Conservation (phyloP, 805 yeast species). For the Kazachstania taianensis region DNA sequence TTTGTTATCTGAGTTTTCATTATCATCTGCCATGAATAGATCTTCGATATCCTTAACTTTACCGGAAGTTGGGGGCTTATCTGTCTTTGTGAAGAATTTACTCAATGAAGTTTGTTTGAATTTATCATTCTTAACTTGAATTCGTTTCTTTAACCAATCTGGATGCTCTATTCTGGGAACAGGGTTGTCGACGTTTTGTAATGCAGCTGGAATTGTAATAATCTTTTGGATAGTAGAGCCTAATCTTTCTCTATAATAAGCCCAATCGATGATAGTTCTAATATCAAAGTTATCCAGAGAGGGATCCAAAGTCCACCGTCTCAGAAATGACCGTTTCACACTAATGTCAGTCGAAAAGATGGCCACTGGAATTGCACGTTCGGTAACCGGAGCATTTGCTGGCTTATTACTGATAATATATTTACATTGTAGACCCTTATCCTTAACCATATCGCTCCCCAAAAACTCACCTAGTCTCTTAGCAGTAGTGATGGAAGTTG, state of each 20-base stretch:
- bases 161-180: constrained; percentile 94
- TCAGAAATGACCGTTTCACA: constrained; percentile 61
- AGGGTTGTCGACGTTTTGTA: constrained; percentile 80
- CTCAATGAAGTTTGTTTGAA: constrained; percentile 61
- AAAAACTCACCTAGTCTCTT: constrained; percentile 84
- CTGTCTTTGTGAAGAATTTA: constrained; percentile 43
- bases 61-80: constrained; percentile 31
- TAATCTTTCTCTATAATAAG: constrained; percentile 77
- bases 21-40: constrained; percentile 32
- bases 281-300: constrained; percentile 76
- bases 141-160: constrained; percentile 71
- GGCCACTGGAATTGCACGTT: constrained; percentile 93
- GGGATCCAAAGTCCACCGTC: constrained; percentile 81
- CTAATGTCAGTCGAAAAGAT: constrained; percentile 75
- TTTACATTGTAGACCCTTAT: constrained; percentile 90
- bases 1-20: too few relatives aligned
- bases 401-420: constrained; percentile 85
- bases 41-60: constrained; percentile 68
- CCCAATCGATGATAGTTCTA: constrained; percentile 86
- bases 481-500: constrained; percentile 94
- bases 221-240: constrained; percentile 92
- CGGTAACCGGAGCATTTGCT: constrained; percentile 79
- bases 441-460: constrained; percentile 94
- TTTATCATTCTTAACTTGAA: constrained; percentile 51
- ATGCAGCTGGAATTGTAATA: constrained; percentile 93